Conservation (phyloP, 345 rosid species). For the Capsella bursapastoris region DNA sequence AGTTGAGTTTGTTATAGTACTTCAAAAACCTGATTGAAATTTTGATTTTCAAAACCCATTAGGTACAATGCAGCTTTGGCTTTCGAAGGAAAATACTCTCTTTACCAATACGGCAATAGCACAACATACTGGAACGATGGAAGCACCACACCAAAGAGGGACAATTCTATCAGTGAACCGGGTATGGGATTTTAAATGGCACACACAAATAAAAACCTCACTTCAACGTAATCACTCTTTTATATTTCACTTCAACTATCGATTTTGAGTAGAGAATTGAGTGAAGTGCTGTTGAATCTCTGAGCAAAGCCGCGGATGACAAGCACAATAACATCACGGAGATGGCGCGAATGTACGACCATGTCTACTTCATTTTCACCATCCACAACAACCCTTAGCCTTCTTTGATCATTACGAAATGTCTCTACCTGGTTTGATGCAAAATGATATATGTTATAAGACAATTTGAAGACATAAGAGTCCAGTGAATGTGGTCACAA, state of each 20-base stretch:
- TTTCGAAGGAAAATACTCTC: constrained; percentile 11
- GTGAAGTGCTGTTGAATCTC: constrained; percentile 94
- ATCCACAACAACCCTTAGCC: constrained; percentile 85
- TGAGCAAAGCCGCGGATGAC: constrained; percentile 93
- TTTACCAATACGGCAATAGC: background rate
- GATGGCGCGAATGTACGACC: constrained; percentile 81
- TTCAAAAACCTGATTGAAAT: constrained; percentile 13
- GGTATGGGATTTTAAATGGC: constrained; percentile 1
- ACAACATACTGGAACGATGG: background rate
- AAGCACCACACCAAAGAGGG: constrained; percentile 2
- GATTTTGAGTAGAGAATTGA: constrained; percentile 88
- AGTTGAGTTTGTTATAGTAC: background rate
- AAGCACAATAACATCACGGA: constrained; percentile 76
- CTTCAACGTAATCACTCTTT: constrained; percentile 2
- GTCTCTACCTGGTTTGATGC: constrained; percentile 65
- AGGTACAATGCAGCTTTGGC: constrained; percentile 17
- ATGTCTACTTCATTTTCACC: constrained; percentile 82
- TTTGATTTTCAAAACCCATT: background rate
- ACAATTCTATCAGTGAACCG: background rate
- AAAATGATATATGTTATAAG: constrained; percentile 15
- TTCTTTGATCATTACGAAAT: constrained; percentile 82
- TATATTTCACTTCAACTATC: constrained; percentile 26
- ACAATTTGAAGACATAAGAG: background rate
- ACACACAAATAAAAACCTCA: constrained; percentile 22
- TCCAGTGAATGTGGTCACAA: constrained; percentile 5